Conservation (phyloP, 2,329 filamentous ascomycete genomes). For the Fonsecaea multimorphosa region DNA sequence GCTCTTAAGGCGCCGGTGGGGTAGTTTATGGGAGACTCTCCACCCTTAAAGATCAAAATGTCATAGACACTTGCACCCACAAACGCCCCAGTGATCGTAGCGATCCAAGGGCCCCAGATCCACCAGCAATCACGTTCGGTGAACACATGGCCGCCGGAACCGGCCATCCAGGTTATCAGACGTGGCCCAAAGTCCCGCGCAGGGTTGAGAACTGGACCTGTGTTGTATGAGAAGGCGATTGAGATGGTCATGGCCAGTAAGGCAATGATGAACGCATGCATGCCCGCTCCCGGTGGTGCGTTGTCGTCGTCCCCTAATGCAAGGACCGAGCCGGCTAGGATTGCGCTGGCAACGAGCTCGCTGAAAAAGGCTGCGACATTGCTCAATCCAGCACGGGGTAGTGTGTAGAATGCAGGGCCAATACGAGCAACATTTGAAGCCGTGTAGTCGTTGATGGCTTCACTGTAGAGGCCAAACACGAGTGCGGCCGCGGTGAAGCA, state of each 20-base stretch:
- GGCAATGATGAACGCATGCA: conserved; percentile 54
- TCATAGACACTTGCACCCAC: conserved; percentile 47
- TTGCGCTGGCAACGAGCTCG: conserved; percentile 46
- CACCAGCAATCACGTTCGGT: conserved; percentile 43
- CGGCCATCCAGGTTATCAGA: conserved; percentile 44
- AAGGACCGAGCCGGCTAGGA: conserved; percentile 44
- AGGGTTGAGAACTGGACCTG: conserved; percentile 47
- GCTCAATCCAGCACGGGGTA: conserved; percentile 41
- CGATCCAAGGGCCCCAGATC: conserved; percentile 47
- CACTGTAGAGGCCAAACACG: conserved; percentile 47
- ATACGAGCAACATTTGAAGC: conserved; percentile 34
- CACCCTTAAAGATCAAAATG: conserved; percentile 48
- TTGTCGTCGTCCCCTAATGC: conserved; percentile 53
- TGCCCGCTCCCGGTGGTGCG: conserved; percentile 52
- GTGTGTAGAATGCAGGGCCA: conserved; percentile 42
- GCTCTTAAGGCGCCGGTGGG: background rate
- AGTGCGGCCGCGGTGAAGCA: conserved; percentile 45
- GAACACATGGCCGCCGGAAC: conserved; percentile 44
- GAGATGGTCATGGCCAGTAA: conserved; percentile 47
- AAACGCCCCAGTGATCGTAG: conserved; percentile 44
- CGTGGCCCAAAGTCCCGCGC: conserved; percentile 47
- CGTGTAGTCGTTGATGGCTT: conserved; percentile 43
- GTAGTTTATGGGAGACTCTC: conserved; percentile 38
- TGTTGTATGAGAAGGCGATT: conserved; percentile 47
- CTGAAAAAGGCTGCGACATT: conserved; percentile 47